Conservation (phyloP, 345 rosid genomes). For the Linum usitatissimum region DNA sequence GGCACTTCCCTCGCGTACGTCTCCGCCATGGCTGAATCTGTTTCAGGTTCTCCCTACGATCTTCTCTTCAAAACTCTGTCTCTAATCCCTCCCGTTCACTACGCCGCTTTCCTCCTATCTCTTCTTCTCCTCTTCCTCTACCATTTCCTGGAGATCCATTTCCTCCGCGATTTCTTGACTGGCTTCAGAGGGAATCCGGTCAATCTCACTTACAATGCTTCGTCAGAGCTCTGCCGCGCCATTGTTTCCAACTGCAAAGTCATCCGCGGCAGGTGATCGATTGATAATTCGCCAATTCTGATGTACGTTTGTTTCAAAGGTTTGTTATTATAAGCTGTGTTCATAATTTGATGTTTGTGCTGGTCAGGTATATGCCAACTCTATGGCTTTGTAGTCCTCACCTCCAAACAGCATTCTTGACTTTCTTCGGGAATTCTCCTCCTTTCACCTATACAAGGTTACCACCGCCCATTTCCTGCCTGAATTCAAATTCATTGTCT, state of each 20-base stretch:
- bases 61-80: conserved; percentile 27
- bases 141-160: too few relatives aligned
- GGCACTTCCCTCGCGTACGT: too few relatives aligned
- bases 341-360: neutral
- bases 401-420: conserved; percentile 32
- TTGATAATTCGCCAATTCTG: neutral
- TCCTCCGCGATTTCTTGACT: conserved; percentile 21
- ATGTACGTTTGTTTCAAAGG: neutral
- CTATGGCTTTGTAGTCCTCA: conserved; percentile 43
- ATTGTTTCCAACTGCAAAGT: conserved; percentile 25
- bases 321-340: neutral
- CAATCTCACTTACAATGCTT: conserved; percentile 15
- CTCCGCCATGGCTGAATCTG: neutral
- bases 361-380: conserved; percentile 24
- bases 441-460: conserved; percentile 21
- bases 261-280: conserved; percentile 24
- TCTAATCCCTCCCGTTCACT: conserved; percentile 26
- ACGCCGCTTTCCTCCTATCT: conserved; percentile 5
- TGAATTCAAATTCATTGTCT: too few relatives aligned
- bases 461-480: neutral
- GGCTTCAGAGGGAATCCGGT: conserved; percentile 28
- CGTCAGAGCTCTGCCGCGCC: conserved; percentile 28
- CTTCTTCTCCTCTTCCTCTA: conserved; percentile 16
- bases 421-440: conserved; percentile 24
- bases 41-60: conserved; percentile 21